These are phyloP conservation scores for Madurella fahalii DNA, from an alignment of 2,329 filamentous ascomycete genomes.

Conservation along the genomic window DNA sequence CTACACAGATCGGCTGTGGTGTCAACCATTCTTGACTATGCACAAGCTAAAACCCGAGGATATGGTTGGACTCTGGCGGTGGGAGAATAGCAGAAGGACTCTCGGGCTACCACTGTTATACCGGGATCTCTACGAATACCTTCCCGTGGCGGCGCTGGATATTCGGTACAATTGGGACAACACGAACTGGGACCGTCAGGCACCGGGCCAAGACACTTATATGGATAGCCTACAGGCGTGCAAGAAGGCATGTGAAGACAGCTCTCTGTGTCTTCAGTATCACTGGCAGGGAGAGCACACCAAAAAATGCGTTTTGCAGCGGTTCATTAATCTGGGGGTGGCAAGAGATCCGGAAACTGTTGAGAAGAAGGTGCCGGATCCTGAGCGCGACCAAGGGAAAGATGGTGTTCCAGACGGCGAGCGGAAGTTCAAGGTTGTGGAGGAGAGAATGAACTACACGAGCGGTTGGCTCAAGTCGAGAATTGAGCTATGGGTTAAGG, in stretches of 20 bases:
- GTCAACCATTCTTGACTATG: slow-evolving; percentile 46
- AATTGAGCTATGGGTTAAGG: slow-evolving; percentile 20
- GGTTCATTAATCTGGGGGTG: slow-evolving; percentile 17
- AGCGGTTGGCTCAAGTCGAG: slow-evolving; percentile 23
- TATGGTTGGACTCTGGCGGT: slow-evolving; percentile 48
- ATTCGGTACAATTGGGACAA: slow-evolving; percentile 20
- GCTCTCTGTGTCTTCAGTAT: slow-evolving; percentile 23
- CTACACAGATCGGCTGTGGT: slow-evolving; percentile 45
- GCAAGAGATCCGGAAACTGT: slow-evolving; percentile 8
- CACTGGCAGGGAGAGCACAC: slow-evolving; percentile 19
- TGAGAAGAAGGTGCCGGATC: slow-evolving; percentile 1
- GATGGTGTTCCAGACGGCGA: not conserved
- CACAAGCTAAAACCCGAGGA: slow-evolving; percentile 46
- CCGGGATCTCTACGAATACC: slow-evolving; percentile 36
- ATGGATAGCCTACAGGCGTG: slow-evolving; percentile 18
- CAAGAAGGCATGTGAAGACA: slow-evolving; percentile 19
- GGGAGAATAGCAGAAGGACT: slow-evolving; percentile 34
- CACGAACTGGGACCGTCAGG: slow-evolving; percentile 18
- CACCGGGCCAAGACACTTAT: slow-evolving; percentile 5
- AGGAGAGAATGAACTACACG: slow-evolving; percentile 15
- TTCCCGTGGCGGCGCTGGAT: slow-evolving; percentile 30
- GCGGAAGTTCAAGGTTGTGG: not conserved
- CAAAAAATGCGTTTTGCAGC: slow-evolving; percentile 20
- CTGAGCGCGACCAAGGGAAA: not conserved
- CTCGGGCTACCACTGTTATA: slow-evolving; percentile 36